These are phyloP conservation scores for Cryphonectria parasitica DNA, from an alignment of 2,329 filamentous ascomycete species.

Conservation along the genomic window DNA sequence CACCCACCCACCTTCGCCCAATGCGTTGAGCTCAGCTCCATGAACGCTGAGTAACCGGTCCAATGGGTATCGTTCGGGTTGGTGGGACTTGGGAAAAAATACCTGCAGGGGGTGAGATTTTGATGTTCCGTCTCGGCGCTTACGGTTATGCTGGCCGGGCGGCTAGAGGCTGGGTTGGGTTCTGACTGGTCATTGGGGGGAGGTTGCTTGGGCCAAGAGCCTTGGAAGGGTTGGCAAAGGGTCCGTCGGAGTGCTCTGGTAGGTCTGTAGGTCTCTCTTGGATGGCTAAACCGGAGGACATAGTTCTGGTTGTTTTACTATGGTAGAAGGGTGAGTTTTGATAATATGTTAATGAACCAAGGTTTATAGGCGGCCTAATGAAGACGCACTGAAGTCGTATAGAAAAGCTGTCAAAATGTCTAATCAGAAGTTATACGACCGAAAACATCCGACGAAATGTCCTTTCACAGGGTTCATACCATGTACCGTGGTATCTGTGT, in stretches of 20 bases:
- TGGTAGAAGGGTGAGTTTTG: not conserved
- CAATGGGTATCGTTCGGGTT: constrained; percentile 19
- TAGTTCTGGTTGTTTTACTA: not conserved
- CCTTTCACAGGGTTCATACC: too few species aligned
- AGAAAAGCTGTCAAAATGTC: not conserved
- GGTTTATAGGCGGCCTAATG: not conserved
- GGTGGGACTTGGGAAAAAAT: not conserved
- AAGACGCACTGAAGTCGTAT: not conserved
- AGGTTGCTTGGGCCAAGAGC: not conserved
- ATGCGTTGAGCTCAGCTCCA: constrained; percentile 16
- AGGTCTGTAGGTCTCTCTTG: not conserved
- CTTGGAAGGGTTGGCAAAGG: not conserved
- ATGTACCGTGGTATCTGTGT: too few species aligned
- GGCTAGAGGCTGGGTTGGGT: constrained; percentile 8
- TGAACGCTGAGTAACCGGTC: constrained; percentile 4
- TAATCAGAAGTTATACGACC: not conserved
- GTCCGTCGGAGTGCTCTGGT: not conserved
- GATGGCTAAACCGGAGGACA: not conserved
- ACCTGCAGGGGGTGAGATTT: constrained; percentile 23
- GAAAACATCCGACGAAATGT: not conserved
- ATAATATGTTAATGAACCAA: not conserved
- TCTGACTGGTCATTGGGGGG: constrained; percentile 12
- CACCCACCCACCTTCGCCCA: not conserved
- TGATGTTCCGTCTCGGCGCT: constrained; percentile 11
- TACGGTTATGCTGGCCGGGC: constrained; percentile 20